Evolutionary conservation across 2,329 filamentous ascomycete species (phyloP).

Genomic region (Aureobasidium sp.): DNA sequence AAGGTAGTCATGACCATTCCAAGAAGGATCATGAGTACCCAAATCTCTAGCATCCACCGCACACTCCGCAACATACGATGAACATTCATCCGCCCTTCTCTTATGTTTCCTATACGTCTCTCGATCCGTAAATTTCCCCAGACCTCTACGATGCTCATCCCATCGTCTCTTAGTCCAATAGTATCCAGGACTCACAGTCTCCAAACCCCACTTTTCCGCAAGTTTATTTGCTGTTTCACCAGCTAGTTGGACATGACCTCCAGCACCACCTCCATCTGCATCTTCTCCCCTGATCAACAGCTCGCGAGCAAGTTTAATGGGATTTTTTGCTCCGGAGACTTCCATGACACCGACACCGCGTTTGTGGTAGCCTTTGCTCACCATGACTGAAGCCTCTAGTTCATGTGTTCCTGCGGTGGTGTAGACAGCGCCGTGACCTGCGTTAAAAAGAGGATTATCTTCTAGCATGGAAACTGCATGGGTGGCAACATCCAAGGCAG

Average conservation of each 20-base stretch:
- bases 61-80: neutral
- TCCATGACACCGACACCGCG: constrained; percentile 70
- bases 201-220: constrained; percentile 59
- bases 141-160: constrained; percentile 63
- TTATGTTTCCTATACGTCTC: constrained; percentile 35
- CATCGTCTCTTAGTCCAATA: constrained; percentile 72
- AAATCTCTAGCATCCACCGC: constrained; percentile 7
- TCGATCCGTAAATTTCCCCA: constrained; percentile 33
- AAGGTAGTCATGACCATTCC: constrained; percentile 57
- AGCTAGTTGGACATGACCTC: constrained; percentile 61
- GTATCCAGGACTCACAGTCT: constrained; percentile 60
- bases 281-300: constrained; percentile 60
- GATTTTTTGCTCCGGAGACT: constrained; percentile 66
- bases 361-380: constrained; percentile 63
- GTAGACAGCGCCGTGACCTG: constrained; percentile 76
- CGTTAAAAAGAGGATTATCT: constrained; percentile 75
- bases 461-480: constrained; percentile 70
- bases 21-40: constrained; percentile 31
- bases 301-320: constrained; percentile 62
- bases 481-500: constrained; percentile 64
- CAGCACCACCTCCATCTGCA: constrained; percentile 51
- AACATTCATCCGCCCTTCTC: constrained; percentile 22
- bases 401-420: constrained; percentile 75
- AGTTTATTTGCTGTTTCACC: constrained; percentile 61
- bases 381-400: constrained; percentile 82